Conservation (phyloP, 768 basidiomycete genomes). For the Pleurotus sapidus region DNA sequence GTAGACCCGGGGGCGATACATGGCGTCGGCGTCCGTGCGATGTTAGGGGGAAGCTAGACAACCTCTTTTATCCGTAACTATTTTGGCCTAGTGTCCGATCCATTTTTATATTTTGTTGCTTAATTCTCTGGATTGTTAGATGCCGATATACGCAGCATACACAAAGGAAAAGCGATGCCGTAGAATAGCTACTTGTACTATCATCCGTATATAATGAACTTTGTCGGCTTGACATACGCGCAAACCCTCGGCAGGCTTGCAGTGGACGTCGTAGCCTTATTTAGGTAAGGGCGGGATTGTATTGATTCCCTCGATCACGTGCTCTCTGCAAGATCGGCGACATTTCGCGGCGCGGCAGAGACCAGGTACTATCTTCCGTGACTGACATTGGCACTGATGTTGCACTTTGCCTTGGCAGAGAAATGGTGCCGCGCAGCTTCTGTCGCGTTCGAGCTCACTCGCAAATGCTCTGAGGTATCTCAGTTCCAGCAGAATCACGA, state of each 20-base stretch:
- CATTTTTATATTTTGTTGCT: background rate
- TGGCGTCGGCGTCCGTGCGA: background rate
- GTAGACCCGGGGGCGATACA: background rate
- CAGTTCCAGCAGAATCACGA: background rate
- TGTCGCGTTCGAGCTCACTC: background rate
- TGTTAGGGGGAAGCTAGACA: too few species aligned
- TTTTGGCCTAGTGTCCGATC: background rate
- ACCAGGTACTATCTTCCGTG: too few species aligned
- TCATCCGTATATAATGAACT: background rate
- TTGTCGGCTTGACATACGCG: too few species aligned
- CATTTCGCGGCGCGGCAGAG: too few species aligned
- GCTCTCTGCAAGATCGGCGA: too few species aligned
- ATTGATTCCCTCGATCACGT: too few species aligned
- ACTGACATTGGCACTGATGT: too few species aligned
- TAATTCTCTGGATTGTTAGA: background rate
- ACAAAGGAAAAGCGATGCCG: background rate
- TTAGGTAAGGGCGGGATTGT: too few species aligned
- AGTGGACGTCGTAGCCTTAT: too few species aligned
- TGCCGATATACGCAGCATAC: background rate
- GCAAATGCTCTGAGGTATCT: background rate
- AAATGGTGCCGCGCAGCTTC: background rate
- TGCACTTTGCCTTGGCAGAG: background rate
- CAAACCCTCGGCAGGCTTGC: too few species aligned
- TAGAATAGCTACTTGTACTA: conserved; percentile 2
- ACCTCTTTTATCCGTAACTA: background rate